These are phyloP conservation scores for Suhomyces chickasaworum DNA, from an alignment of 1,139 yeast genomes.

Conservation along the genomic window DNA sequence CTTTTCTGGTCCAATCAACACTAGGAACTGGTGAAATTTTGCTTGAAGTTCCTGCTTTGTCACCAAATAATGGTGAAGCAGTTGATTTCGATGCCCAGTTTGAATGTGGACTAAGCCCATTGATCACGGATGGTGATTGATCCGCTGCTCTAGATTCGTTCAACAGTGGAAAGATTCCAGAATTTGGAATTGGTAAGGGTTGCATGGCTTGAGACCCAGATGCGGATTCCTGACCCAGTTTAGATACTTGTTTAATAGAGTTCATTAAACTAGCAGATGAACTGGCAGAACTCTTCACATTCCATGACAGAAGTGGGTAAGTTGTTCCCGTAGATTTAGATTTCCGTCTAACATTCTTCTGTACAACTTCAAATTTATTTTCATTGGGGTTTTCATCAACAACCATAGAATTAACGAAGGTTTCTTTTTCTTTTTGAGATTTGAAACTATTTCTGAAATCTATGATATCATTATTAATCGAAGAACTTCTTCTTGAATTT, in stretches of 20 bases:
- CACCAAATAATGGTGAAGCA: slow-evolving; percentile 20
- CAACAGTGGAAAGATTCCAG: slow-evolving; percentile 8
- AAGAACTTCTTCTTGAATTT: slow-evolving; percentile 35
- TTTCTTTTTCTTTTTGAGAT: slow-evolving; percentile 26
- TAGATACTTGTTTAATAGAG: neutral
- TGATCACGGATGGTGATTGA: neutral
- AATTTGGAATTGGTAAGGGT: neutral
- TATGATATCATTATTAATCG: slow-evolving; percentile 25
- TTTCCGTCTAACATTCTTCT: slow-evolving; percentile 25
- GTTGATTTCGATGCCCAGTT: slow-evolving; percentile 33
- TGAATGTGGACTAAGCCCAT: slow-evolving; percentile 31
- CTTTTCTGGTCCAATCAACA: slow-evolving; percentile 10
- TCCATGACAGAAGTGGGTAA: slow-evolving; percentile 13
- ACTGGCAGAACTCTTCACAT: neutral
- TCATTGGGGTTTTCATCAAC: slow-evolving; percentile 27
- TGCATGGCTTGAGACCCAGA: neutral
- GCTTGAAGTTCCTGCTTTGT: slow-evolving; percentile 8
- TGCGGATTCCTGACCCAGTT: neutral
- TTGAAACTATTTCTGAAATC: slow-evolving; percentile 26
- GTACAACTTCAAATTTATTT: slow-evolving; percentile 37
- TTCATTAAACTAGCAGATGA: slow-evolving; percentile 6
- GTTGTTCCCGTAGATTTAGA: slow-evolving; percentile 15
- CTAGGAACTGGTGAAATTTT: neutral
- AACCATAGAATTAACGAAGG: slow-evolving; percentile 23
- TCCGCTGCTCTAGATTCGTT: slow-evolving; percentile 1